Base-by-base conservation (phyloP, 768 basidiomycete genomes). In the Naganishia antarctica region DNA sequence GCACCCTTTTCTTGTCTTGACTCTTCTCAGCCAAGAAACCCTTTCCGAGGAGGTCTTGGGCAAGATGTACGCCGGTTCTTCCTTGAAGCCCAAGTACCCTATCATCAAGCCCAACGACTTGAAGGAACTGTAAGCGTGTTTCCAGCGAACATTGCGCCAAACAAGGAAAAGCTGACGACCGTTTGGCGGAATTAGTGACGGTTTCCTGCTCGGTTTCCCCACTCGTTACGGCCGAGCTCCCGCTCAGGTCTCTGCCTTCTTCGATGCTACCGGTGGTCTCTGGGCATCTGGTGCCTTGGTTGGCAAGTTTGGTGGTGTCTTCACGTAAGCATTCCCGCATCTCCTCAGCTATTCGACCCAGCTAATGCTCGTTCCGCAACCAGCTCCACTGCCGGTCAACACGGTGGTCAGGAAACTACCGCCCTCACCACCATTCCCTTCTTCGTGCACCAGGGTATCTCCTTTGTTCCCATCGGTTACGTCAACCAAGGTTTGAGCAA, bases 361-460 rank as follows among this genome's bases (percentile, higher is more conserved):
- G n/a, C n/a, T n/a, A n/a, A n/a, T n/a, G 13, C 44, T 29, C 1
- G 31, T 31, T 23, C 9, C 48, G 12, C 34, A 12, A 5, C 91
- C 79, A 84, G 89, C 50, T 86, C 86, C 25, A 86, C 87, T 0
- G 87, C 82, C 0, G 79, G 81, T n/a, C 84, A 81, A 12, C 89
- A 89, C 61, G 89, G 90, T 64, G 90, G 90, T n/a, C 90, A 91
- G 53, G 71, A 74, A 72, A 74, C 78, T n/a, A 80, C 79, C 62
- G 73, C 71, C 29, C 68, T 79, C 46, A 79, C 80, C 59, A 78
- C 73, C 83, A 83, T 59, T 84, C 86, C 45, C 71, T 90, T 76
- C 77, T 77, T 79, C 61, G 74, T 81, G 7, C 89, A 91, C 74
- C 87, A 89, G 63, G 89, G 88, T 21, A 83, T 87, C 29, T 78